A percentile compares a stretch with the other conserved stretches of the same genome.
These are phyloP conservation scores for Prunus yedoensis DNA, from an alignment of 331 rosid genomes.

Conservation along the genomic window DNA sequence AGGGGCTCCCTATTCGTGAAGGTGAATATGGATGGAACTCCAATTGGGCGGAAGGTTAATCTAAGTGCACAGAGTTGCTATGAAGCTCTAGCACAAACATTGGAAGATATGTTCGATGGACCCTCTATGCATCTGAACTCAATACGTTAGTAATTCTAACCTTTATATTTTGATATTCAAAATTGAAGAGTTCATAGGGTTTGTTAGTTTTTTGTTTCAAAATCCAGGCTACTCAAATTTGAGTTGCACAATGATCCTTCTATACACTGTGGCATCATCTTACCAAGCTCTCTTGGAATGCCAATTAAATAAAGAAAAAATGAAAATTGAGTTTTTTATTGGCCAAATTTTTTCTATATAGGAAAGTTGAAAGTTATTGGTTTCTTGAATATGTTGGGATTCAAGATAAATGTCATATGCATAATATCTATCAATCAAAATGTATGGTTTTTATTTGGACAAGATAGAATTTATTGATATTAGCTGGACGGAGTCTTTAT, in stretches of 20 bases:
- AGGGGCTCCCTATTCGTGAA: conserved; percentile 67
- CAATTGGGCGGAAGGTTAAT: conserved; percentile 90
- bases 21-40: conserved; percentile 90
- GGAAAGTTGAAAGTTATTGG: background rate
- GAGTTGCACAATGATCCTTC: conserved; percentile 9
- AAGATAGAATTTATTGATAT: conserved; percentile 2
- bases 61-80: conserved; percentile 73
- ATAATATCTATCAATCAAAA: background rate
- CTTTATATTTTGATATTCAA: background rate
- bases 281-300: conserved; percentile 7
- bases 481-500: background rate
- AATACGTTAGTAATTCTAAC: conserved; percentile 44
- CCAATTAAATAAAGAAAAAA: background rate
- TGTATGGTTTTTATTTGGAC: background rate
- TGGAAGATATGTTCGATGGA: conserved; percentile 86
- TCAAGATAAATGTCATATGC: too few relatives aligned
- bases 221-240: background rate
- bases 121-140: conserved; percentile 40
- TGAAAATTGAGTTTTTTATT: background rate
- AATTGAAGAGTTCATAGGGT: conserved; percentile 3
- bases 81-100: conserved; percentile 58
- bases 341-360: background rate
- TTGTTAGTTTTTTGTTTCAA: background rate
- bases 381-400: background rate
- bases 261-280: conserved; percentile 6